Percentiles rank a stretch among this genome's conserved stretches.
Evolutionary conservation across 78 protist genomes (phyloP).

Genomic region (Dictyostelium intermedium): DNA sequence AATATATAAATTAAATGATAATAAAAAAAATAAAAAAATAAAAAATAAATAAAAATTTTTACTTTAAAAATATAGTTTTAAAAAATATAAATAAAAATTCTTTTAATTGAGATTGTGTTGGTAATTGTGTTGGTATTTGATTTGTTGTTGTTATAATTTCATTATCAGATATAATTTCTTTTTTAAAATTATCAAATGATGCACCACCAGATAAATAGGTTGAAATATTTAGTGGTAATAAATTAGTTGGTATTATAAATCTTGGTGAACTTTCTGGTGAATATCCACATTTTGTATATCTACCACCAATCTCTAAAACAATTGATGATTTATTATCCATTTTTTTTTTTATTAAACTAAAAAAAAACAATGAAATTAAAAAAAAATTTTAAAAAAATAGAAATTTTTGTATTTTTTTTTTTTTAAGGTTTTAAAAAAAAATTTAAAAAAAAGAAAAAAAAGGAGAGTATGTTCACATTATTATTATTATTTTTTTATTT

Average conservation of each 20-base stretch:
- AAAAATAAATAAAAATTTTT: background rate
- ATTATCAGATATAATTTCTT: background rate
- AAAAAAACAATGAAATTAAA: background rate
- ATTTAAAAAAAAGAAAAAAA: background rate
- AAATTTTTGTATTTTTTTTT: background rate
- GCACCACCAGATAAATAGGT: conserved; percentile 42
- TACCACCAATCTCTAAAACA: conserved; percentile 54
- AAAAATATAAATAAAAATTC: conserved; percentile 42
- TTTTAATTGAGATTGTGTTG: conserved; percentile 14
- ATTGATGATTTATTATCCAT: conserved; percentile 67
- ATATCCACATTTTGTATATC: conserved; percentile 62
- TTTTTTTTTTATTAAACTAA: background rate
- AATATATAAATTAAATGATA: background rate
- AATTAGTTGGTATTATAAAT: conserved; percentile 42
- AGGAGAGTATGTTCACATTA: background rate
- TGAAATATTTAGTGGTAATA: conserved; percentile 26
- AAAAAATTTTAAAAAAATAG: background rate
- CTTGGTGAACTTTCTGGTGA: conserved; percentile 67
- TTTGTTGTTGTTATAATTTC: background rate
- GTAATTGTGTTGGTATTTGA: background rate
- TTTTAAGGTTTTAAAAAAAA: background rate
- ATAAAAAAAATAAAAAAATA: background rate
- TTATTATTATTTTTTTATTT: background rate
- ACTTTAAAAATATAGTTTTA: conserved; percentile 43
- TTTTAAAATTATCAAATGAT: background rate